These are phyloP conservation scores for Podila epigama DNA, from an alignment of 192 early-diverging fungal species.

Conservation along the genomic window DNA sequence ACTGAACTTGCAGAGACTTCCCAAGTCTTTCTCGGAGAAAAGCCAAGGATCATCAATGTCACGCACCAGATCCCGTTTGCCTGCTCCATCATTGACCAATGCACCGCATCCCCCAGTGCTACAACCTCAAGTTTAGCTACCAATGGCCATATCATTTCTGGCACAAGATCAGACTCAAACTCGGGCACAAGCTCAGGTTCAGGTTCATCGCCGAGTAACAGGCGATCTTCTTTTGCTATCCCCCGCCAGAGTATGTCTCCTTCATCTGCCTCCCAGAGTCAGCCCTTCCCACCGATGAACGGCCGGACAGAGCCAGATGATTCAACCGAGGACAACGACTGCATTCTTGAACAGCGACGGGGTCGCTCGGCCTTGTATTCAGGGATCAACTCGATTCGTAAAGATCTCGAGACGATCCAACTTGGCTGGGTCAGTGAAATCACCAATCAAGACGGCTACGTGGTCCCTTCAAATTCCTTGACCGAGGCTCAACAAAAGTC, in stretches of 20 bases:
- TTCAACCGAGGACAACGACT: constrained; percentile 25
- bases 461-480: constrained; percentile 60
- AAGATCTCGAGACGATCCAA: constrained; percentile 67
- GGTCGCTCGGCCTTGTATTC: constrained; percentile 93
- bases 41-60: constrained; percentile 57
- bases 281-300: background rate
- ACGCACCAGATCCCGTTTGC: constrained; percentile 64
- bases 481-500: constrained; percentile 58
- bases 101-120: background rate
- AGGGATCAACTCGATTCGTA: constrained; percentile 74
- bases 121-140: background rate
- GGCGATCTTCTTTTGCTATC: constrained; percentile 26
- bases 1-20: constrained; percentile 42
- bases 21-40: constrained; percentile 32
- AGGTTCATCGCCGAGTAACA: constrained; percentile 21
- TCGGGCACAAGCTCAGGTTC: too few species aligned
- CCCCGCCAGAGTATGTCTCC: constrained; percentile 28
- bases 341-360: constrained; percentile 63
- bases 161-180: too few species aligned
- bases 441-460: constrained; percentile 63
- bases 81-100: constrained; percentile 44
- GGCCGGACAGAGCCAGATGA: background rate
- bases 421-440: constrained; percentile 80
- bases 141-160: background rate
- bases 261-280: constrained; percentile 3